Percentiles rank a stretch among this genome's conserved stretches.
phyloP scores from a whole-genome alignment of 2,329 filamentous ascomycete species.

The Fusarium sp. region DNA sequence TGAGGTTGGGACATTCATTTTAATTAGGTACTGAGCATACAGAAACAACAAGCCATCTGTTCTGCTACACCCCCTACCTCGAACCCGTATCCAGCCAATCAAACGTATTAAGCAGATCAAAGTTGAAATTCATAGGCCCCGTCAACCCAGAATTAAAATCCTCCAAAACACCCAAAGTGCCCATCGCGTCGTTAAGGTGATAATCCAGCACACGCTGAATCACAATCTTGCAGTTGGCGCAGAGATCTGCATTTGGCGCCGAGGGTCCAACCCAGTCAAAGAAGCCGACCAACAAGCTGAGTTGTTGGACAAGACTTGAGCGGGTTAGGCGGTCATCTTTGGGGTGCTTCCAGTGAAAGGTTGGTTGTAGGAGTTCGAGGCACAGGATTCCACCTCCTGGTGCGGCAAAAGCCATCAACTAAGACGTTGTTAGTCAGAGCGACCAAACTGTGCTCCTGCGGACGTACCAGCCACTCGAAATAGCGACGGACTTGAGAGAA shows the following conservation, averaged over 20 bases:
- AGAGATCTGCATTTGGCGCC: constrained; percentile 61
- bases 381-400: constrained; percentile 62
- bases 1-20: neutral
- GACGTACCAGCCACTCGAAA: constrained; percentile 24
- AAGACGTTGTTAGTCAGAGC: constrained; percentile 56
- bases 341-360: constrained; percentile 18
- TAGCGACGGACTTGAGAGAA: constrained; percentile 5
- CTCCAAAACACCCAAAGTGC: neutral
- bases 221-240: constrained; percentile 56
- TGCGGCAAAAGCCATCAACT: constrained; percentile 62
- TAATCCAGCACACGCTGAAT: constrained; percentile 64
- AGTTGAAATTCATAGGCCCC: constrained; percentile 52
- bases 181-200: constrained; percentile 51
- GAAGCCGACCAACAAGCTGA: constrained; percentile 62
- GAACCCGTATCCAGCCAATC: constrained; percentile 51
- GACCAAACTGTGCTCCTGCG: constrained; percentile 32
- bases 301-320: constrained; percentile 61
- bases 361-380: constrained; percentile 59
- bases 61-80: neutral
- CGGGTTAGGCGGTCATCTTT: constrained; percentile 45
- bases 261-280: constrained; percentile 60
- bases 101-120: constrained; percentile 60
- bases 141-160: constrained; percentile 1
- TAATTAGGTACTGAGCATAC: neutral
- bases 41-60: neutral